A percentile compares a stretch with the other conserved stretches of the same genome.
These are phyloP conservation scores for Apophysomyces trapeziformis DNA, from an alignment of 371 early-diverging fungal genomes.

Conservation along the genomic window DNA sequence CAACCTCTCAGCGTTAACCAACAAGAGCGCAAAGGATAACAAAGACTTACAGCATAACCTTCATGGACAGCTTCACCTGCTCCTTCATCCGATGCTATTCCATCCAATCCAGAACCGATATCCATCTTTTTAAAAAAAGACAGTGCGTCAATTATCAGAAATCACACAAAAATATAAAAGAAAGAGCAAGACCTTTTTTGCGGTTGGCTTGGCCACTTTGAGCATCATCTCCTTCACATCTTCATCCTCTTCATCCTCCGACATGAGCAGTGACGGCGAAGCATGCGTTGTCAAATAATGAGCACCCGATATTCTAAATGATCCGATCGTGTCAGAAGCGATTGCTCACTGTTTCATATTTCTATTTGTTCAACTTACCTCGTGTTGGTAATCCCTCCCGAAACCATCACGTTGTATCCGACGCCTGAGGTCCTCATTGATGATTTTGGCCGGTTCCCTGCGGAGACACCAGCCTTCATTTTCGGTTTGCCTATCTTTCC, in stretches of 20 bases:
- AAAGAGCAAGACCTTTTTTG: slow-evolving; percentile 2
- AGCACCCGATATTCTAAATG: slow-evolving; percentile 59
- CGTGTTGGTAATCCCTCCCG: slow-evolving; percentile 42
- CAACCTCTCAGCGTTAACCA: not conserved
- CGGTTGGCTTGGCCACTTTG: slow-evolving; percentile 27
- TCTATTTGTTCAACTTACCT: slow-evolving; percentile 9
- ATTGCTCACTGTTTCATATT: no score
- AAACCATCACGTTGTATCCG: slow-evolving; percentile 48
- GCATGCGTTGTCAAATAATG: slow-evolving; percentile 54
- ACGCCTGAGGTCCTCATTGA: slow-evolving; percentile 35
- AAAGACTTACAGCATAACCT: slow-evolving; percentile 59
- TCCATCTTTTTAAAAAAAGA: not conserved
- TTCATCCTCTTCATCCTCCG: slow-evolving; percentile 61
- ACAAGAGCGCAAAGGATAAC: no score
- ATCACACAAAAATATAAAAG: not conserved
- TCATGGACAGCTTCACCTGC: slow-evolving; percentile 49
- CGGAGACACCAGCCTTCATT: not conserved
- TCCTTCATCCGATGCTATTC: slow-evolving; percentile 9
- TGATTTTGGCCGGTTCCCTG: slow-evolving; percentile 13
- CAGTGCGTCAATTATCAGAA: no score
- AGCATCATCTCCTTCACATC: slow-evolving; percentile 59
- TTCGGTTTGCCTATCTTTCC: slow-evolving; percentile 22
- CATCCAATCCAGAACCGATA: not conserved
- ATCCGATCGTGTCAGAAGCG: not conserved
- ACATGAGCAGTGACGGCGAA: slow-evolving; percentile 67